Base-by-base conservation (phyloP, 345 rosid species). In the Nasturtium officinale region DNA sequence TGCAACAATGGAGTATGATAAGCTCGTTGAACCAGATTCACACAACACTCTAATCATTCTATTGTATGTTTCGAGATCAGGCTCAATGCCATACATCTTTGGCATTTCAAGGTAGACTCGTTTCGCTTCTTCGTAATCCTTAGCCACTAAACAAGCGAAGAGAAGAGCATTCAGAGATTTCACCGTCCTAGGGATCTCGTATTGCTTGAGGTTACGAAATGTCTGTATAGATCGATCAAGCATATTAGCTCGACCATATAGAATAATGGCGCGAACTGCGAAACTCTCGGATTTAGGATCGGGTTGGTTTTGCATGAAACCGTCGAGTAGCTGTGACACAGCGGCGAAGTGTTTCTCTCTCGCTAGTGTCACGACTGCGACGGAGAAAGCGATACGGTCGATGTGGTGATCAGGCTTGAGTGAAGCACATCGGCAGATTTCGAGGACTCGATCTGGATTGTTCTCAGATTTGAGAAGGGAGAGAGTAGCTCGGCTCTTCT, bases 211-310 rank as follows among this genome's bases (percentile, higher is more conserved):
- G 38, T 87, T 77, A 51, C 74, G 67, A 71, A 90, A 91, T 8
- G 86, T 82, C 7, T 76, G 61, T 45, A 87, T n/a, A 15, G 96
- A 88, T 57, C 82, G 88, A 18, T 86, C 83, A 37, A 85, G 47
- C 99, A 90, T 90, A 46, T 83, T 84, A 6, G 96, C 96, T 74
- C 89, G 82, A 16, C 96, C 99, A 78, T 80, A 95, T 13, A 95
- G 83, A 64, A 88, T 32, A 61, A 90, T 84, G 8, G 87, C 85
- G 59, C 88, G 96, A 54, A 81, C 75, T 3, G 81, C 79, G 76
- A 85, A 90, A 6, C 83, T 85, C 62, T 88, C 92, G 9, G 83
- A 78, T 45, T 72, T 79, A 64, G 87, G 82, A 73, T 90, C 80
- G 8, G 90, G 85, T 47, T 97, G 91, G 70, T 63, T 72, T 23